phyloP scores from a whole-genome alignment of 2,329 filamentous ascomycete species.

The Pyrenophora tritici-repentis region DNA sequence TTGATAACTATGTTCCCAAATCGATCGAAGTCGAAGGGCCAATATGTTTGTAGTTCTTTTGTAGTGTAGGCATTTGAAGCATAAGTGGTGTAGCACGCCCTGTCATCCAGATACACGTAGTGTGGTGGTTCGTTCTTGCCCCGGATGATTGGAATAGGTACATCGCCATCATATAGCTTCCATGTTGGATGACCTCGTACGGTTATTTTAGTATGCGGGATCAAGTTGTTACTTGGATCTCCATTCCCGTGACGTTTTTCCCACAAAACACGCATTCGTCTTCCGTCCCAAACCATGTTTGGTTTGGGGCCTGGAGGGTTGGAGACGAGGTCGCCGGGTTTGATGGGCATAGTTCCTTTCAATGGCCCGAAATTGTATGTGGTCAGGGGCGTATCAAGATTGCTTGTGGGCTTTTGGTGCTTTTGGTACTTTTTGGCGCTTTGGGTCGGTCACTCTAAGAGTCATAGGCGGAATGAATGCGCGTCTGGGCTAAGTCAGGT shows the following conservation, averaged over 20 bases:
- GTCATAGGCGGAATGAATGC: too few relatives aligned
- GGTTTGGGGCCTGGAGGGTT: slow-evolving; percentile 11
- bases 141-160: slow-evolving; percentile 29
- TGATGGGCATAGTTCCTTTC: neutral
- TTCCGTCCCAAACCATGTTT: slow-evolving; percentile 34
- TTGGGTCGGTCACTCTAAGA: too few relatives aligned
- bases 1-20: slow-evolving; percentile 36
- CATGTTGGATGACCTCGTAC: slow-evolving; percentile 44
- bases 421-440: too few relatives aligned
- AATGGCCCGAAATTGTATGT: too few relatives aligned
- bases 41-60: slow-evolving; percentile 32
- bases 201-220: slow-evolving; percentile 11
- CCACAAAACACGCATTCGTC: slow-evolving; percentile 46
- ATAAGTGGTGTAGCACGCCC: slow-evolving; percentile 42
- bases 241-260: slow-evolving; percentile 45
- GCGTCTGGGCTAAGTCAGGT: too few relatives aligned
- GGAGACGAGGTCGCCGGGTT: slow-evolving; percentile 2
- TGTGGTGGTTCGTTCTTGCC: slow-evolving; percentile 41
- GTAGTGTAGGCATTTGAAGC: slow-evolving; percentile 35
- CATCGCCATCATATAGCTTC: slow-evolving; percentile 47
- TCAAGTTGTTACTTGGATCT: slow-evolving; percentile 30
- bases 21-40: slow-evolving; percentile 48
- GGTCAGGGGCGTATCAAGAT: too few relatives aligned
- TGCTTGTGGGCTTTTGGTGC: too few relatives aligned
- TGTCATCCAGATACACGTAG: slow-evolving; percentile 50